Evolutionary conservation across 2,329 filamentous ascomycete genomes (phyloP).

Genomic region (Epicoccum sorghinum): DNA sequence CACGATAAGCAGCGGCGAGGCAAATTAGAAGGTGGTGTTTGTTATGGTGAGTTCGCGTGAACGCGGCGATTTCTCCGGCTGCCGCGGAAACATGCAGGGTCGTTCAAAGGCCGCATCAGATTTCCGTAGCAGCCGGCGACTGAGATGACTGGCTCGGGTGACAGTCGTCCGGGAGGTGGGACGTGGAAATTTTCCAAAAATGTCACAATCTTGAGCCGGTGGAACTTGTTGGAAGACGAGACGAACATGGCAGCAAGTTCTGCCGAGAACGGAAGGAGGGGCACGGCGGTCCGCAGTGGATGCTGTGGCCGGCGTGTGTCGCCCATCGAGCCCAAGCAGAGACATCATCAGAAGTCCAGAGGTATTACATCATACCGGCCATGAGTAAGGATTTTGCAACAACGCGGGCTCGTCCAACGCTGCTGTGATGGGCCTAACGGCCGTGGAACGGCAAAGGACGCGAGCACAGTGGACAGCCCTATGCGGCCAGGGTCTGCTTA

Average conservation of each 20-base stretch:
- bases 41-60: slow-evolving; percentile 12
- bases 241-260: slow-evolving; percentile 12
- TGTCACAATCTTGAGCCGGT: slow-evolving; percentile 20
- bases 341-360: slow-evolving; percentile 4
- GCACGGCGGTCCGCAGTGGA: slow-evolving; percentile 14
- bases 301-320: slow-evolving; percentile 16
- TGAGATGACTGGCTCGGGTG: slow-evolving; percentile 24
- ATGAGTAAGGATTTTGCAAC: slow-evolving; percentile 13
- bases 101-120: slow-evolving; percentile 18
- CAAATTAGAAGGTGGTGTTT: slow-evolving; percentile 1
- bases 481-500: slow-evolving; percentile 26
- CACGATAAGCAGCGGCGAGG: slow-evolving; percentile 12
- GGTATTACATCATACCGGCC: slow-evolving; percentile 21
- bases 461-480: slow-evolving; percentile 14
- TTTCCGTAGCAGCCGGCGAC: slow-evolving; percentile 12
- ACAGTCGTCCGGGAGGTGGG: slow-evolving; percentile 24
- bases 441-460: slow-evolving; percentile 19
- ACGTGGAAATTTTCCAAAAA: slow-evolving; percentile 17
- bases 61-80: slow-evolving; percentile 17
- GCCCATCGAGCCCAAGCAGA: slow-evolving; percentile 11
- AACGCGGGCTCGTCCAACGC: slow-evolving; percentile 2
- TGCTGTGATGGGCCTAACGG: slow-evolving; percentile 12
- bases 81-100: slow-evolving; percentile 14
- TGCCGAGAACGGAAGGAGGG: slow-evolving; percentile 15
- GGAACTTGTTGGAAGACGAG: slow-evolving; percentile 14